Evolutionary conservation across 1,284 basidiomycete species (phyloP), one percentile per base, ranked within the genome.

Genomic region (Ustilago bromivora): DNA sequence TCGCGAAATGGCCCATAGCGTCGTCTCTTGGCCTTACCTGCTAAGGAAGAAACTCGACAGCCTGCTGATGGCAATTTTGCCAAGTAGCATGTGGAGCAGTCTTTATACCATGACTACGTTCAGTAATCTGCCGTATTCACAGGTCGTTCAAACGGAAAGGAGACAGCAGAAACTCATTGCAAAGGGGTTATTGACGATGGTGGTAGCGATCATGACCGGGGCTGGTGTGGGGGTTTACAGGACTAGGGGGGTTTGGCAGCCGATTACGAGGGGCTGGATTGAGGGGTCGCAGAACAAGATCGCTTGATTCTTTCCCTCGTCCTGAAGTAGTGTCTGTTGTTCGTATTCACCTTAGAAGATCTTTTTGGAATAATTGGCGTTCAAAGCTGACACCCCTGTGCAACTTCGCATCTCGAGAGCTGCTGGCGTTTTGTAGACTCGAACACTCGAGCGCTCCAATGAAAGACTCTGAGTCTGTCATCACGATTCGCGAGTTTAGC

Each of bases 51-150:
- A 90, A 52, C 86, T 98, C 69, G 95, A 98, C 88, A 84, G 80
- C 12, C 46, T 88, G 57, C 82, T 90, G n/a, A 87, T 91, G 89
- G 72, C 72, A 79, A 63, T 93, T 62, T 88, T 95, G 72, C 93
- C 92, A 61, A 90, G 92, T 43, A 86, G 87, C 66, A 93, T 93
- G 40, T 99, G 96, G 96, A 89, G 94, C 66, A 93, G 94, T 58
- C 89, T 97, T 61, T 99, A 99, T 87, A 93, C 93, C 38, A 96
- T 98, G 95, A 93, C 97, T 76, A 98, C 96, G 43, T 99, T 99
- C 88, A 94, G 94, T 52, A 96, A 98, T 86, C 90, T 98, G 76
- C 92, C 92, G 82, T 98, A 98, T 86, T 91, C 92, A 68, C 90
- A 89, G 43, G 93, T 90, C 51, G 89, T 89, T 82, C 89, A 87